phyloP scores from a whole-genome alignment of 768 basidiomycete genomes.

The Pleurotus sapidus region DNA sequence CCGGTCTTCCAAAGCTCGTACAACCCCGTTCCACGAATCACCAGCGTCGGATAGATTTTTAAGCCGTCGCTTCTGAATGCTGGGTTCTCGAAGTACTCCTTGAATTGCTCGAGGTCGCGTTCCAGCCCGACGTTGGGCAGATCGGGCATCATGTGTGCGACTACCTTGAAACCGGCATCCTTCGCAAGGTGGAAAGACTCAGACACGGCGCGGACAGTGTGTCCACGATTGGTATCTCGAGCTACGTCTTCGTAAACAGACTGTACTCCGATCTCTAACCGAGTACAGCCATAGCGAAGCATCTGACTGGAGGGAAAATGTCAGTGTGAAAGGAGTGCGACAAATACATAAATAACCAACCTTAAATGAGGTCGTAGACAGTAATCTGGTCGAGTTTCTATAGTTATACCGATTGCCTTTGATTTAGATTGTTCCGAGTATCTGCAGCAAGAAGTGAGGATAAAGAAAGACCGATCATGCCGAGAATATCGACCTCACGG shows the following conservation, averaged over 20 bases:
- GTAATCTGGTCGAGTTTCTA: conserved; percentile 98
- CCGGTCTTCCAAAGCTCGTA: conserved; percentile 97
- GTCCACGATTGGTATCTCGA: conserved; percentile 96
- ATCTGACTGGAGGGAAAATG: conserved; percentile 67
- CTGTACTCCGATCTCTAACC: conserved; percentile 97
- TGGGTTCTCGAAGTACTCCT: conserved; percentile 99
- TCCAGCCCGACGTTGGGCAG: conserved; percentile 97
- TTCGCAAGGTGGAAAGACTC: conserved; percentile 98
- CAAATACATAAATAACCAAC: conserved; percentile 28
- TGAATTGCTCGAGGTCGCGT: conserved; percentile 97
- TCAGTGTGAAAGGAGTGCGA: conserved; percentile 1
- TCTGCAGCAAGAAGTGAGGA: conserved; percentile 29
- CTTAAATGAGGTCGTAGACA: conserved; percentile 95
- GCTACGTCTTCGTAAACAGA: conserved; percentile 99
- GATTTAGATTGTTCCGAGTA: conserved; percentile 97
- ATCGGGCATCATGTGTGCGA: conserved; percentile 99
- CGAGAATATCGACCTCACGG: conserved; percentile 59
- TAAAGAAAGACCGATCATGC: too few species aligned
- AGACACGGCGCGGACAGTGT: conserved; percentile 95
- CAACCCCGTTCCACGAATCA: conserved; percentile 94
- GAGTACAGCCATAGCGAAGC: conserved; percentile 98
- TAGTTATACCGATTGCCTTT: conserved; percentile 98
- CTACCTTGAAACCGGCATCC: conserved; percentile 99
- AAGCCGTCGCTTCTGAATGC: conserved; percentile 95
- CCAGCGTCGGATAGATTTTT: conserved; percentile 97